Base-by-base conservation (phyloP, 2,329 filamentous ascomycete genomes). In the Alternaria angustiovoidea region DNA sequence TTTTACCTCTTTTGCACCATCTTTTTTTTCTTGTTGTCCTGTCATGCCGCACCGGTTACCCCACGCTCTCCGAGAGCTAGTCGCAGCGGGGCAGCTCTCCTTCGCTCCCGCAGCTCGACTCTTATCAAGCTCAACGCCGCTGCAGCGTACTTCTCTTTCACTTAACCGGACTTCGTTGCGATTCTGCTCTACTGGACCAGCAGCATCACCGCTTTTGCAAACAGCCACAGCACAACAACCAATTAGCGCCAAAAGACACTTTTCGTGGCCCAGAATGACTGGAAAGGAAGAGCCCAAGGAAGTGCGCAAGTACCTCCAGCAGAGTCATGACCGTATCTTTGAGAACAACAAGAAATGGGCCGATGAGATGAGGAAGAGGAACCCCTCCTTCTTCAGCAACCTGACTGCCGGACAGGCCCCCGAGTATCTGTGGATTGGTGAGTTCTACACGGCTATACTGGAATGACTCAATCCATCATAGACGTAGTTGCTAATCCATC, bases 271-370 rank as follows among this genome's bases (percentile, higher is more conserved):
- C 28, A 62, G 22, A 20, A 75, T 74, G 72, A 66, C 71, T 30
- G 60, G 57, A 48, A 65, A 67, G 18, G 61, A 67, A 59, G 63
- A 62, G 6, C 41, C 61, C 41, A 63, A 71, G 58, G 71, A 73
- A 64, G 66, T 78, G 26, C 66, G 65, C 60, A 77, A 74, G 64
- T 89, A 90, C 75, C 85, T 90, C 61, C 79, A 85, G 79, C 81
- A 89, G 80, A 84, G 83, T 69, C 89, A 91, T 77, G 86, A 89
- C 71, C 83, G 84, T 61, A 85, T 91, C 71, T 91, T 92, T 69
- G 86, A 89, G 67, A 86, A 87, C 83, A 92, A 91, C 81, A 81
- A 82, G 64, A 81, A 82, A 55, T 92, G 89, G 89, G 89, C 88
- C 12, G 83, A 83, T 47, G 79, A 85, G 64, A 88, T 89, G 81